Evolutionary conservation across 345 rosid genomes (phyloP).

Genomic region (Fremontodendron californicum): DNA sequence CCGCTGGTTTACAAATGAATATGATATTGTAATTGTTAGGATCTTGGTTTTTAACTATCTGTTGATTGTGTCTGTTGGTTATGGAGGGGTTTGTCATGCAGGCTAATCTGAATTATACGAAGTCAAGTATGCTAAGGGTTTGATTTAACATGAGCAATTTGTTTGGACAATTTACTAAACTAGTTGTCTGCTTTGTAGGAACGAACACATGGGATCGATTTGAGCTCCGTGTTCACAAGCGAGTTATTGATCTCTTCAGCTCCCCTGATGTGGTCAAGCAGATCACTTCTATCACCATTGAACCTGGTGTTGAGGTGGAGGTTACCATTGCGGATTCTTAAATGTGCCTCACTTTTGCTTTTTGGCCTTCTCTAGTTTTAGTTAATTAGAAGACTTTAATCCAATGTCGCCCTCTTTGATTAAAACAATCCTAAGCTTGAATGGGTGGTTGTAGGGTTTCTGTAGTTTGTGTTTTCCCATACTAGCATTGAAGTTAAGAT

Average conservation of each 20-base stretch:
- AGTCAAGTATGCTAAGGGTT: not conserved
- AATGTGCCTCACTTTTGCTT: slow-evolving; percentile 4
- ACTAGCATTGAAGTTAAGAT: slow-evolving; percentile 8
- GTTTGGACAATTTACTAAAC: not conserved
- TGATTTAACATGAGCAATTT: not conserved
- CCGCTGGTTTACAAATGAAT: not conserved
- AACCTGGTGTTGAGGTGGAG: slow-evolving; percentile 75
- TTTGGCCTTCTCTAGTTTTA: slow-evolving; percentile 5
- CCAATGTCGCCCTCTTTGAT: not conserved
- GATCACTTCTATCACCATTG: slow-evolving; percentile 71
- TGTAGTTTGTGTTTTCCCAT: slow-evolving; percentile 8
- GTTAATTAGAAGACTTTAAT: not conserved
- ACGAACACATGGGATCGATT: slow-evolving; percentile 75
- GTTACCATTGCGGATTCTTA: slow-evolving; percentile 64
- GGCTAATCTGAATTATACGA: not conserved
- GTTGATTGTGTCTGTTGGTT: not conserved
- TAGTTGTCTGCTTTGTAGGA: slow-evolving; percentile 29
- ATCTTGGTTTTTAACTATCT: not conserved
- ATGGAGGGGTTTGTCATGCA: not conserved
- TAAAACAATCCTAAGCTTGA: not conserved
- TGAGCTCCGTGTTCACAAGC: slow-evolving; percentile 70
- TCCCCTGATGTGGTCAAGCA: slow-evolving; percentile 77
- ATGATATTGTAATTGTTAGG: not conserved
- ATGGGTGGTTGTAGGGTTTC: slow-evolving; percentile 9
- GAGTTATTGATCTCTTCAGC: slow-evolving; percentile 70